phyloP scores from a whole-genome alignment of 1,284 basidiomycete genomes.

The Sanguinoderma infundibulare region DNA sequence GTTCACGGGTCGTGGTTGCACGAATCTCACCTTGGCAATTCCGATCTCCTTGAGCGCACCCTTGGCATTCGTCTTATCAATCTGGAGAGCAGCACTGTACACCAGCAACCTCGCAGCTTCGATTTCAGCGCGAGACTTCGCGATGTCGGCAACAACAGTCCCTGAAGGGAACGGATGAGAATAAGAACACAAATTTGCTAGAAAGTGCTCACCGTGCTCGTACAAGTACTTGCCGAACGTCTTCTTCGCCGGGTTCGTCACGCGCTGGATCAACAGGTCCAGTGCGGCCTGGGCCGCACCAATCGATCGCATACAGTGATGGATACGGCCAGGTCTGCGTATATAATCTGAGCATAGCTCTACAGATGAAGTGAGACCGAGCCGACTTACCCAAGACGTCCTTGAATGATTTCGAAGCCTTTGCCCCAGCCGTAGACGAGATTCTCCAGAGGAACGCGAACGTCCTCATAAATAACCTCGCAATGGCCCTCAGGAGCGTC shows the following conservation, averaged over 20 bases:
- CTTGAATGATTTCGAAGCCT: constrained; percentile 98
- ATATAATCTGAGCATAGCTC: background rate
- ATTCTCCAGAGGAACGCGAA: constrained; percentile 85
- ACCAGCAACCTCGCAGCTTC: constrained; percentile 89
- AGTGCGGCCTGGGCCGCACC: constrained; percentile 87
- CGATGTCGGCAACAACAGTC: constrained; percentile 89
- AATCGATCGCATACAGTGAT: constrained; percentile 98
- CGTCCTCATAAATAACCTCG: constrained; percentile 94
- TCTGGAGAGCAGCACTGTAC: constrained; percentile 90
- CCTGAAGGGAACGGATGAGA: constrained; percentile 46
- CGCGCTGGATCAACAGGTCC: constrained; percentile 89
- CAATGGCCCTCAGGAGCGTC: constrained; percentile 97
- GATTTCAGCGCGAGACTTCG: constrained; percentile 91
- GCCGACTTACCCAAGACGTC: constrained; percentile 81
- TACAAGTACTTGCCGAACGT: constrained; percentile 94
- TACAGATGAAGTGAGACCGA: background rate
- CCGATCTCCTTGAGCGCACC: constrained; percentile 97
- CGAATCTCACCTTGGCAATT: constrained; percentile 81
- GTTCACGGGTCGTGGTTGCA: background rate
- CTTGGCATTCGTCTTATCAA: constrained; percentile 90
- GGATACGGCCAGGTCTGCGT: constrained; percentile 90
- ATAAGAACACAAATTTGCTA: background rate
- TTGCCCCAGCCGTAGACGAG: constrained; percentile 91
- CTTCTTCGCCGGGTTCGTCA: constrained; percentile 88
- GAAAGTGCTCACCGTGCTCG: constrained; percentile 74